These are phyloP conservation scores for Jackrogersella multiformis DNA, from an alignment of 495 filamentous ascomycete genomes.

Conservation along the genomic window DNA sequence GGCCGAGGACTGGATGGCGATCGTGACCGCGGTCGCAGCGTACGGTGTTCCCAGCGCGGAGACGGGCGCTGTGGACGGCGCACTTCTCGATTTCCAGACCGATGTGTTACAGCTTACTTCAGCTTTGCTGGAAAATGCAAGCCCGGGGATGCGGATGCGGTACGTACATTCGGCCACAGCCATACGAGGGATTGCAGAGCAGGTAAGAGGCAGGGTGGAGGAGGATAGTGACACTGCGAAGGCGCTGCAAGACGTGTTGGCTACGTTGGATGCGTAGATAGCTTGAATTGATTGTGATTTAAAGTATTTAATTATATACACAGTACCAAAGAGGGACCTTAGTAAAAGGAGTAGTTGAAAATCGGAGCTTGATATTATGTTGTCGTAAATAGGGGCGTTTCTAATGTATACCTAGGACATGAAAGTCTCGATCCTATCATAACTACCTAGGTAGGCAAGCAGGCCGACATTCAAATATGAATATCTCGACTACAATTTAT, in stretches of 20 bases:
- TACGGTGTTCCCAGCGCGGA: slow-evolving; percentile 44
- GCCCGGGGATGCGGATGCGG: slow-evolving; percentile 54
- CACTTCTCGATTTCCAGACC: slow-evolving; percentile 57
- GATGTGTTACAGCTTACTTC: slow-evolving; percentile 62
- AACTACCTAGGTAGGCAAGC: no score
- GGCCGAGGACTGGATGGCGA: slow-evolving; percentile 59
- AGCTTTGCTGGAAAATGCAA: slow-evolving; percentile 56
- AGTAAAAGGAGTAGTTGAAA: background rate
- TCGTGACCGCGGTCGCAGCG: slow-evolving; percentile 52
- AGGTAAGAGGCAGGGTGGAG: slow-evolving; percentile 42
- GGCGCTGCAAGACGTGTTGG: slow-evolving; percentile 43
- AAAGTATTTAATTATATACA: no score
- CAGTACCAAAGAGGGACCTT: no score
- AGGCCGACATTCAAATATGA: no score
- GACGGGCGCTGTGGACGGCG: background rate
- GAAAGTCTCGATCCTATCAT: no score
- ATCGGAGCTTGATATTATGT: background rate
- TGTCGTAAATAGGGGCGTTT: no score
- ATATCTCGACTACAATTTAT: no score
- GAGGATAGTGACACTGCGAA: slow-evolving; percentile 30
- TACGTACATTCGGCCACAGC: slow-evolving; percentile 55
- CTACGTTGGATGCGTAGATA: slow-evolving; percentile 24
- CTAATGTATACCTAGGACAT: no score
- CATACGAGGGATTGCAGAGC: slow-evolving; percentile 51
- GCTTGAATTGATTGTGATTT: background rate